Conservation (phyloP, 495 filamentous ascomycete genomes). For the Aspergillus steynii region DNA sequence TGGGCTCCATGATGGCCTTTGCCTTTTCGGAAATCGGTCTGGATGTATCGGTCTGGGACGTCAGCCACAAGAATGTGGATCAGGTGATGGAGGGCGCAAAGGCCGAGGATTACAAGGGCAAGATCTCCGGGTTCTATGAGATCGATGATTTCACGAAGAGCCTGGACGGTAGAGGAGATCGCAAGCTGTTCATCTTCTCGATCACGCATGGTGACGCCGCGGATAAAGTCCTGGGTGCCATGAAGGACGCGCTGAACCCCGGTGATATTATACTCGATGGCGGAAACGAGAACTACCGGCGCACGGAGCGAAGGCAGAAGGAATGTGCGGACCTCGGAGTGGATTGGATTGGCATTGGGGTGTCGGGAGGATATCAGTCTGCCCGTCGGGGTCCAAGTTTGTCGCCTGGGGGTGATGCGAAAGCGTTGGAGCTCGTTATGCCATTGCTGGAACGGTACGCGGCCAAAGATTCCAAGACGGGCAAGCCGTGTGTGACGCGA, state of each 20-base stretch:
- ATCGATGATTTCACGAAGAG: constrained; percentile 43
- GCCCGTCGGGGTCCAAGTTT: constrained; percentile 65
- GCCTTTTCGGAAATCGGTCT: constrained; percentile 63
- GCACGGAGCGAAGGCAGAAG: constrained; percentile 64
- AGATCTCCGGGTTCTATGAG: constrained; percentile 36
- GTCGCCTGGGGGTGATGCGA: constrained; percentile 62
- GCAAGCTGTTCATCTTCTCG: constrained; percentile 62
- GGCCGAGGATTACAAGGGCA: constrained; percentile 31
- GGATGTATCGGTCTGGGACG: constrained; percentile 62
- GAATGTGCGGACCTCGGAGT: constrained; percentile 56
- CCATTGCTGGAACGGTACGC: constrained; percentile 63
- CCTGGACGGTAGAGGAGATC: constrained; percentile 35
- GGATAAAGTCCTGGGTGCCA: constrained; percentile 61
- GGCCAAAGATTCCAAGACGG: constrained; percentile 57
- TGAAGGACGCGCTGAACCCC: constrained; percentile 54
- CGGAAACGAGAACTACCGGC: constrained; percentile 69
- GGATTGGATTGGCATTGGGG: constrained; percentile 67
- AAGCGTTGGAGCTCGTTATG: constrained; percentile 59
- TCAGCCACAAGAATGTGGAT: constrained; percentile 50
- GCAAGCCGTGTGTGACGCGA: constrained; percentile 61
- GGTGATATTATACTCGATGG: constrained; percentile 74
- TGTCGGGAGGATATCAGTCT: constrained; percentile 69
- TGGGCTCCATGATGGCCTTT: constrained; percentile 67
- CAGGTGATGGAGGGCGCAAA: constrained; percentile 26
- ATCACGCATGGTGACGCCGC: constrained; percentile 69